Evolutionary conservation across 2,329 filamentous ascomycete species (phyloP).

Genomic region (Pseudocercospora pini-densiflorae): DNA sequence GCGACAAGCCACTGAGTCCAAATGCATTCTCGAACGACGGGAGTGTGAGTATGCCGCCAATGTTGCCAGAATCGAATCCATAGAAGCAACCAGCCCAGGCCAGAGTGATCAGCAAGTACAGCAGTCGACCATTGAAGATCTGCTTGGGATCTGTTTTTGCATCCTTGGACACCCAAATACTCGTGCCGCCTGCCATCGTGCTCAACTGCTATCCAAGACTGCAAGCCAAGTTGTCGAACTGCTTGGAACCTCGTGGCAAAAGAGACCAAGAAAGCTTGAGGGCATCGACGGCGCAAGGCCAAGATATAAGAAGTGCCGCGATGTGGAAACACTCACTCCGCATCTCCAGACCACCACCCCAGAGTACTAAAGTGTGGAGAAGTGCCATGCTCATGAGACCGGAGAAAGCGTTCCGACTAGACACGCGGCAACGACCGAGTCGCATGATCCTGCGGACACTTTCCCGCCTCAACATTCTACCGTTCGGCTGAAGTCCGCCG

Average conservation of each 20-base stretch:
- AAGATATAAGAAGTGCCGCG: constrained; percentile 8
- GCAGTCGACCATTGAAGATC: constrained; percentile 25
- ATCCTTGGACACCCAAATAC: constrained; percentile 26
- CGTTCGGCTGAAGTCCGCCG: constrained; percentile 8
- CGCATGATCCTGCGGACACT: background rate
- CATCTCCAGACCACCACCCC: constrained; percentile 13
- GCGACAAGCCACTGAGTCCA: constrained; percentile 19
- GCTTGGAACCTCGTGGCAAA: constrained; percentile 11
- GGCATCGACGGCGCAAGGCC: constrained; percentile 3
- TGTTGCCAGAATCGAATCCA: constrained; percentile 28
- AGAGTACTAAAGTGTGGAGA: constrained; percentile 11
- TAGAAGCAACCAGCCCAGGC: constrained; percentile 28
- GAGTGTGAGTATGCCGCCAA: constrained; percentile 25
- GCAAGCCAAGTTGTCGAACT: constrained; percentile 1
- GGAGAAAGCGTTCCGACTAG: constrained; percentile 13
- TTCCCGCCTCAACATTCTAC: background rate
- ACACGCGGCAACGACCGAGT: constrained; percentile 9
- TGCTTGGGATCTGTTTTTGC: constrained; percentile 24
- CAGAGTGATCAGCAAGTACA: constrained; percentile 24
- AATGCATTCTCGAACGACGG: constrained; percentile 29
- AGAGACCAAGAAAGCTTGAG: constrained; percentile 3
- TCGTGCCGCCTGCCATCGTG: constrained; percentile 22
- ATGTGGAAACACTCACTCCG: constrained; percentile 12
- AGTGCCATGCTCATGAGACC: background rate
- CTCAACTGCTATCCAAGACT: background rate